Evolutionary conservation across 1,139 yeast genomes (phyloP), one percentile per base, ranked within the genome.

Genomic region (Blastobotrys ciferrii): DNA sequence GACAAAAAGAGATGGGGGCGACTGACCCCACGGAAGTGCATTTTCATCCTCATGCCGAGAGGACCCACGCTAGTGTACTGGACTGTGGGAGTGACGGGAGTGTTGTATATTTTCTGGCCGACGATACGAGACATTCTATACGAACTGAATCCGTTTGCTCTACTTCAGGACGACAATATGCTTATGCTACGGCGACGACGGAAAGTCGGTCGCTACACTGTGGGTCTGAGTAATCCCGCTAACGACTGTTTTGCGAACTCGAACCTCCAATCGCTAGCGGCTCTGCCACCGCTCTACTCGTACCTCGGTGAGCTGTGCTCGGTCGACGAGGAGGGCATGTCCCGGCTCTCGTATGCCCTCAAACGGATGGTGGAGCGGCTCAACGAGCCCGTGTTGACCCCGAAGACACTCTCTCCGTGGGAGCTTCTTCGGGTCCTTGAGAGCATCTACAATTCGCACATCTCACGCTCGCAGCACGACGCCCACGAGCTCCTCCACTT

Each of bases 181-280:
- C 47, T 42, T 18, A 49, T 49, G 50, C 49, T 54, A 14, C 51
- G 58, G 12, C 49, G 59, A 9, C 50, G 49, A 42, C 56, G 56
- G 46, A 54, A 52, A 45, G 43, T 55, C 33, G 64, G 65, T 32
- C 46, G 55, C 57, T 73, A 81, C 61, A 85, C 96, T 13, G 87
- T 94, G 0, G 97, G 97, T 2, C 71, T 91, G 42, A 74, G 83
- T 56, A 92, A 91, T 65, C 74, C 83, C 55, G 78, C 92, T 52
- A 87, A 87, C 59, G 96, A 89, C 64, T 91, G 98, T 66, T 91
- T 87, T 69, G 96, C 96, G 53, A 91, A 92, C 62, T 80, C 95
- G n/a, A 83, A 91, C 1, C 64, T 92, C 18, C 98, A 91, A 65
- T 94, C 96, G 0, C 76, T 91, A 53, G 81, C 88, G 13, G 71